Evolutionary conservation across 176 grass and related monocot genomes (phyloP).

Genomic region (Avena eriantha): DNA sequence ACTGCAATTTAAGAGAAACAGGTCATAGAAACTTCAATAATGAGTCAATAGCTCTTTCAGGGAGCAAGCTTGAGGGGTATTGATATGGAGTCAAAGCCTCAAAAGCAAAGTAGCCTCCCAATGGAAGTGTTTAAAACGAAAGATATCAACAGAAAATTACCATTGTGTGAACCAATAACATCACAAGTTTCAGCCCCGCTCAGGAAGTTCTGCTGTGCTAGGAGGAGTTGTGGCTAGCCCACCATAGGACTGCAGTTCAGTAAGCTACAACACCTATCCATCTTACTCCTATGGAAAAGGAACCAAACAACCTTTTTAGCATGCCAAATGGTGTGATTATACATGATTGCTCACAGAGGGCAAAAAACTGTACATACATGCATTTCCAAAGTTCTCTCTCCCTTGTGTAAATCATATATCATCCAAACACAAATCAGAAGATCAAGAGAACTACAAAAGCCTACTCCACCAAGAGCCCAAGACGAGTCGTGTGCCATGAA

Average conservation of each 20-base stretch:
- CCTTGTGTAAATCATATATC: constrained; percentile 27
- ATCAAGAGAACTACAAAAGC: constrained; percentile 47
- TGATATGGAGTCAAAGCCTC: neutral
- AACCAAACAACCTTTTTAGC: constrained; percentile 33
- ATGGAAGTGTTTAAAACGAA: neutral
- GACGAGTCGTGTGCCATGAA: constrained; percentile 17
- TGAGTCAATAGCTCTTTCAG: neutral
- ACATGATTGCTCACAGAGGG: constrained; percentile 34
- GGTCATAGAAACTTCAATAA: constrained; percentile 18
- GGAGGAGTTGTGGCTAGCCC: neutral
- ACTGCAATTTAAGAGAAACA: neutral
- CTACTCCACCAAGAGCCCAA: constrained; percentile 14
- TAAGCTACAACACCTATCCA: constrained; percentile 50
- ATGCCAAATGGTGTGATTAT: constrained; percentile 40
- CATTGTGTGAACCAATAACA: constrained; percentile 23
- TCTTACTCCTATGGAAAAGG: constrained; percentile 31
- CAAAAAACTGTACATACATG: constrained; percentile 63
- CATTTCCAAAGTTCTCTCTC: constrained; percentile 42
- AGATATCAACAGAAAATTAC: constrained; percentile 38
- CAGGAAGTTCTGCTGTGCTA: constrained; percentile 30
- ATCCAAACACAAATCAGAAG: constrained; percentile 37
- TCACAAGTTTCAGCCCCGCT: constrained; percentile 25
- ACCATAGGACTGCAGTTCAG: constrained; percentile 22
- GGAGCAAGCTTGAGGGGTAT: neutral
- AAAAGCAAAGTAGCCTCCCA: constrained; percentile 7